phyloP scores from a whole-genome alignment of 1,284 basidiomycete species.

The Cryptococcus sp. region DNA sequence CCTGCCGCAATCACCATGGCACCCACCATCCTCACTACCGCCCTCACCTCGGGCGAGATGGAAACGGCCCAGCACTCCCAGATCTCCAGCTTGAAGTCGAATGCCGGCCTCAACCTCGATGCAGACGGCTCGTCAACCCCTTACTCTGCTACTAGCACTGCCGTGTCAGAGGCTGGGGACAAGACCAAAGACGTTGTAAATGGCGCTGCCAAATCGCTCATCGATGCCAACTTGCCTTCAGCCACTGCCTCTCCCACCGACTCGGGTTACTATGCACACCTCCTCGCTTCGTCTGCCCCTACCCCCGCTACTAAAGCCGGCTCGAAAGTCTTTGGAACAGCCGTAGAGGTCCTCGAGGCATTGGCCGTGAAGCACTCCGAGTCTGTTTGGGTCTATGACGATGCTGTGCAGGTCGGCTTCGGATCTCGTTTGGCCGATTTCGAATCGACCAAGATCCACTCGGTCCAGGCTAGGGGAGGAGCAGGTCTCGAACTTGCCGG shows the following conservation, averaged over 20 bases:
- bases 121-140: conserved; percentile 37
- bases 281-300: conserved; percentile 37
- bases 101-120: conserved; percentile 34
- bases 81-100: conserved; percentile 25
- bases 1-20: conserved; percentile 25
- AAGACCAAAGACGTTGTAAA: conserved; percentile 23
- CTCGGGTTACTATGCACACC: conserved; percentile 35
- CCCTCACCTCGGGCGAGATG: conserved; percentile 34
- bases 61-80: conserved; percentile 28
- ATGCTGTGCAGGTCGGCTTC: conserved; percentile 49
- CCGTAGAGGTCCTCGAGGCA: conserved; percentile 46
- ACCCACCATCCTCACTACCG: conserved; percentile 33
- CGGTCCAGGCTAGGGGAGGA: conserved; percentile 81
- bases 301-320: conserved; percentile 40
- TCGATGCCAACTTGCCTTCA: conserved; percentile 28
- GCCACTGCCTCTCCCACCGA: conserved; percentile 26
- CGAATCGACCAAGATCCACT: conserved; percentile 59
- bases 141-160: conserved; percentile 42
- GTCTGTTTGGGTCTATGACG: conserved; percentile 52
- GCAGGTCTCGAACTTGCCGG: conserved; percentile 82
- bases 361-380: conserved; percentile 45
- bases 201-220: conserved; percentile 26
- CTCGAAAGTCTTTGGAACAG: conserved; percentile 43
- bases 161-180: conserved; percentile 42
- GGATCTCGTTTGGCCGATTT: conserved; percentile 28